A percentile compares a stretch with the other conserved stretches of the same genome.
phyloP scores from a whole-genome alignment of 768 basidiomycete genomes.

The Suillus hirtellus region DNA sequence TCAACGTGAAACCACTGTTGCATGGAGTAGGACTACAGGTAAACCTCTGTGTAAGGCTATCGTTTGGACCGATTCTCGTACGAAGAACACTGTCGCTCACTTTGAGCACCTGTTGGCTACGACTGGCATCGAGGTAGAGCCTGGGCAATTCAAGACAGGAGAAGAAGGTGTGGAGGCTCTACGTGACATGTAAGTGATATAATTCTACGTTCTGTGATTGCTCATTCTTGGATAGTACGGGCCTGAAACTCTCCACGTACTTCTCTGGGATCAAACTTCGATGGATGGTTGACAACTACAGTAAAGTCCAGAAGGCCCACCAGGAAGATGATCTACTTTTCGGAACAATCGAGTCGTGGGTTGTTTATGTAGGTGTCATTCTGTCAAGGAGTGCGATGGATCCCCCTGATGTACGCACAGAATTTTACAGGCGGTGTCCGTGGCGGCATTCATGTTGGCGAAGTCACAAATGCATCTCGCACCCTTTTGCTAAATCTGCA shows the following conservation, averaged over 20 bases:
- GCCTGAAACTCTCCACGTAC: conserved; percentile 94
- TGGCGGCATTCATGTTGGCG: conserved; percentile 77
- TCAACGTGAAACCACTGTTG: conserved; percentile 94
- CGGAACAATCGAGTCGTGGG: conserved; percentile 97
- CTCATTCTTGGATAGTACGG: conserved; percentile 56
- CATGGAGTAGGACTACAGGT: conserved; percentile 90
- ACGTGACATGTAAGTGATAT: conserved; percentile 59
- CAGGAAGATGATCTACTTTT: conserved; percentile 80
- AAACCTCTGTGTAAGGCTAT: conserved; percentile 87
- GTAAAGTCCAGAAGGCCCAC: conserved; percentile 75
- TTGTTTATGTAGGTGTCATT: conserved; percentile 68
- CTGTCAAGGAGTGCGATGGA: conserved; percentile 19
- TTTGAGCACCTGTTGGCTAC: conserved; percentile 69
- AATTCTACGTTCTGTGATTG: background rate
- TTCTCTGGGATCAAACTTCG: conserved; percentile 96
- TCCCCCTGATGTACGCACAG: conserved; percentile 36
- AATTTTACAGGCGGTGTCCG: conserved; percentile 81
- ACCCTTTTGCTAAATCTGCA: conserved; percentile 87
- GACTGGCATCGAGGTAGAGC: conserved; percentile 71
- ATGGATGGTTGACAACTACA: conserved; percentile 93
- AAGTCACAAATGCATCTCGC: conserved; percentile 95
- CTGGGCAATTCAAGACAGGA: conserved; percentile 70
- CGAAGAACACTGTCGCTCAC: conserved; percentile 80
- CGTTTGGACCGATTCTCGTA: conserved; percentile 97
- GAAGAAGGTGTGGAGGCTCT: conserved; percentile 65